Evolutionary conservation across 148 eudicot species (phyloP).

Genomic region (Fallopia convolvulus): DNA sequence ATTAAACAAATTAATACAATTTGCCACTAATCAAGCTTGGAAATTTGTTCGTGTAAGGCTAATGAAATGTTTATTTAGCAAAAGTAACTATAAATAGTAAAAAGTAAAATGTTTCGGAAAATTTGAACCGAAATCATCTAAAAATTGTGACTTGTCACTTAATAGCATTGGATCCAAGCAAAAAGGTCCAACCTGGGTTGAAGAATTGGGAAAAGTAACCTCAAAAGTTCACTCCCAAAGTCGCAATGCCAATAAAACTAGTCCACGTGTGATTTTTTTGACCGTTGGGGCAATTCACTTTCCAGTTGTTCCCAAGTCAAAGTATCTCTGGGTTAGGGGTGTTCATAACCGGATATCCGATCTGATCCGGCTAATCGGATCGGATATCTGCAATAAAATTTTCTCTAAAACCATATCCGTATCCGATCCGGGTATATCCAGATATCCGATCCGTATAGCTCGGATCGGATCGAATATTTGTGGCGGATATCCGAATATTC

Average conservation of each 20-base stretch:
- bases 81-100: no score
- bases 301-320: slow-evolving; percentile 9
- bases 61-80: no score
- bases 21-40: background rate
- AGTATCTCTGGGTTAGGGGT: background rate
- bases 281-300: slow-evolving; percentile 1
- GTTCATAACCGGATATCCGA: no score
- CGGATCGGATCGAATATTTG: no score
- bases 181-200: background rate
- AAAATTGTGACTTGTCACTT: background rate
- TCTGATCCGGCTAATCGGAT: no score
- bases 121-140: background rate
- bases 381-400: no score
- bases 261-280: slow-evolving; percentile 9
- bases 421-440: no score
- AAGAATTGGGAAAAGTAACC: background rate
- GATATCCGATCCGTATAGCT: no score
- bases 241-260: background rate
- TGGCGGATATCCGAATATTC: no score
- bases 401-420: no score
- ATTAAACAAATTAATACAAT: background rate
- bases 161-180: background rate
- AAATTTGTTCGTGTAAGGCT: background rate
- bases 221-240: background rate
- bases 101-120: no score